Evolutionary conservation across 139 green algal species (phyloP).

Genomic region (Auxenochlorella pyrenoidosa): DNA sequence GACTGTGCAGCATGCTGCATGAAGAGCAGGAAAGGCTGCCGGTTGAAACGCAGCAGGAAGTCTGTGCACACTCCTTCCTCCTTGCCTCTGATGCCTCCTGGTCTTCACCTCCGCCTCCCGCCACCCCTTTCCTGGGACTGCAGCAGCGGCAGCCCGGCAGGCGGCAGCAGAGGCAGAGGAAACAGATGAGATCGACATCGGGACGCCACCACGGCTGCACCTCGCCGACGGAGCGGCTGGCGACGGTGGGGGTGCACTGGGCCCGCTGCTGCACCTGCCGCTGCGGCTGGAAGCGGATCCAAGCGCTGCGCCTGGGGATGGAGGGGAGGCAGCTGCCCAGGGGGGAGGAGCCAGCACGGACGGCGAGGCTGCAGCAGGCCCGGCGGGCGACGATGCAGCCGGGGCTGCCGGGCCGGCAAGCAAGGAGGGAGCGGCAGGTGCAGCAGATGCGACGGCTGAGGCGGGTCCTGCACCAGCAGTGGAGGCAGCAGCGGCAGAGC

Average conservation of each 20-base stretch:
- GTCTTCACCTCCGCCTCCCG: too few species aligned
- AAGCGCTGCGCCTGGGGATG: background rate
- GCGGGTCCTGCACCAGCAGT: too few species aligned
- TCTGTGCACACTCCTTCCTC: too few species aligned
- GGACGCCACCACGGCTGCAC: background rate
- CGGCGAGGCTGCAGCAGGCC: background rate
- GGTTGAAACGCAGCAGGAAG: too few species aligned
- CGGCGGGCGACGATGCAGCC: background rate
- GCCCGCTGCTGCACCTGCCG: slow-evolving; percentile 22
- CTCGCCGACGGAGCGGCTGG: background rate
- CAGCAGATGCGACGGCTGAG: background rate
- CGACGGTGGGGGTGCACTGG: background rate
- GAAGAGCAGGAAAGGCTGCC: too few species aligned
- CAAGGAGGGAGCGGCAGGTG: background rate
- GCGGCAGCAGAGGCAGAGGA: slow-evolving; percentile 7
- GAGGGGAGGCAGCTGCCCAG: background rate
- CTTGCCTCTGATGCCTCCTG: too few species aligned
- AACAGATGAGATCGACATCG: slow-evolving; percentile 40
- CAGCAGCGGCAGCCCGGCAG: background rate
- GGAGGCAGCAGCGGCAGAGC: too few species aligned
- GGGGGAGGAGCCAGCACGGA: background rate
- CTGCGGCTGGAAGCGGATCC: background rate
- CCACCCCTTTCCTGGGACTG: too few species aligned
- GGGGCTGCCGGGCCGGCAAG: background rate
- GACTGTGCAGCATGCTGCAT: too few species aligned